Conservation (phyloP, 805 yeast species). For the Schizosaccharomyces pombe region ASM294v3 CU329670.1:5546001-5546500, state of each 20-base stretch:
- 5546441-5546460: slow-evolving; percentile 11
- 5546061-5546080: slow-evolving; percentile 15
- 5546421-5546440: slow-evolving; percentile 7
- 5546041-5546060: slow-evolving; percentile 18
- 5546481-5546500: background rate
- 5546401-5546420: slow-evolving; percentile 9
- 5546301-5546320: slow-evolving; percentile 14
- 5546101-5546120: slow-evolving; percentile 23
- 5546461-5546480: slow-evolving; percentile 11
- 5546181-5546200: slow-evolving; percentile 14
- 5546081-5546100: slow-evolving; percentile 21
- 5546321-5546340: slow-evolving; percentile 13
- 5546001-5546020: slow-evolving; percentile 21
- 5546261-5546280: slow-evolving; percentile 13
- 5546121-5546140: no score
- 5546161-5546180: no score
- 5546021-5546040: no score
- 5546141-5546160: no score
- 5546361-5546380: slow-evolving; percentile 12
- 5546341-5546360: slow-evolving; percentile 10
- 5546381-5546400: slow-evolving; percentile 13
- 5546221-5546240: slow-evolving; percentile 13
- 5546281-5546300: slow-evolving; percentile 14
- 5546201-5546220: slow-evolving; percentile 13
- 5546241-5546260: slow-evolving; percentile 12